These are phyloP conservation scores for Cladosporium sp. DNA, from an alignment of 2,329 filamentous ascomycete genomes.

Conservation along the genomic window DNA sequence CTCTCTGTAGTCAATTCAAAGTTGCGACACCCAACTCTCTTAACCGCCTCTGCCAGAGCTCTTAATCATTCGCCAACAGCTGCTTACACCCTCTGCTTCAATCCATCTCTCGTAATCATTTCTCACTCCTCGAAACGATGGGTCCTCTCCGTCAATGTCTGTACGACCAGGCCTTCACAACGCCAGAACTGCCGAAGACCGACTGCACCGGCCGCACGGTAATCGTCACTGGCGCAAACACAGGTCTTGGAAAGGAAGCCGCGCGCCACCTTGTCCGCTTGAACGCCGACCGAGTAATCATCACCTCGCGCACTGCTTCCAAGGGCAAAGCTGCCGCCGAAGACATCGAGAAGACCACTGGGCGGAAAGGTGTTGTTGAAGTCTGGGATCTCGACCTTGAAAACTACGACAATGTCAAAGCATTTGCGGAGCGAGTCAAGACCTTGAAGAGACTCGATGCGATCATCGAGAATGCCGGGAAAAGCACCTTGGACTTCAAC, in stretches of 20 bases:
- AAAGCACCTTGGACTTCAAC: conserved; percentile 5
- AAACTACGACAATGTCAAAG: conserved; percentile 34
- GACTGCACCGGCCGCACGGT: conserved; percentile 31
- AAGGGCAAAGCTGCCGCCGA: conserved; percentile 41
- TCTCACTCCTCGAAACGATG: not conserved
- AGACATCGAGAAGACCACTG: conserved; percentile 33
- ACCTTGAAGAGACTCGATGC: conserved; percentile 31
- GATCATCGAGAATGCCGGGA: conserved; percentile 35
- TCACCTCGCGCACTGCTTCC: conserved; percentile 37
- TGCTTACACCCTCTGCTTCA: not conserved
- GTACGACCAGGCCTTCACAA: conserved; percentile 15
- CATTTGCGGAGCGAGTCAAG: conserved; percentile 30
- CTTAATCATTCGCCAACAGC: not conserved
- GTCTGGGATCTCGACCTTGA: conserved; percentile 43
- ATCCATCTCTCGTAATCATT: not conserved
- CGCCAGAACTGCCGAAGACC: conserved; percentile 11
- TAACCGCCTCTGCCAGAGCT: too few species aligned
- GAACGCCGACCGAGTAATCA: conserved; percentile 37
- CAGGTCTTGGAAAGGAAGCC: conserved; percentile 43
- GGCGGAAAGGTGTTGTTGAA: conserved; percentile 31
- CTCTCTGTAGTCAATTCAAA: too few species aligned
- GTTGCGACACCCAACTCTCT: too few species aligned
- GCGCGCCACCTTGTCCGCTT: conserved; percentile 38
- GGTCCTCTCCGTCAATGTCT: conserved; percentile 5
- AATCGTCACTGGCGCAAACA: conserved; percentile 46